These are phyloP conservation scores for Phylloporus sp. DNA, from an alignment of 1,284 basidiomycete species.

Conservation along the genomic window DNA sequence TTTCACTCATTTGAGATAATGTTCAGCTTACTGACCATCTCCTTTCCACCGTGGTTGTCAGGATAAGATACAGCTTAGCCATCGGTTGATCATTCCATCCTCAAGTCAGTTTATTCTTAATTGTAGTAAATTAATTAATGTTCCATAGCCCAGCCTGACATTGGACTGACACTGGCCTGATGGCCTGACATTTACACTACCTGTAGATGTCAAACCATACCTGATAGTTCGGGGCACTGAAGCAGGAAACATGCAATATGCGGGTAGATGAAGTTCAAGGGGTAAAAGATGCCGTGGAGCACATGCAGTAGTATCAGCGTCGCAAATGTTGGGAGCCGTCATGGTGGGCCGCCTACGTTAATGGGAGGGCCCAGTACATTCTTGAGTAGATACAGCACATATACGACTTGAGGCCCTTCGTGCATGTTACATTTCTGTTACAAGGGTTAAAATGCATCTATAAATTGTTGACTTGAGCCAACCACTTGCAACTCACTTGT, in stretches of 20 bases:
- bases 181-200: too few species aligned
- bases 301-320: slow-evolving; percentile 73
- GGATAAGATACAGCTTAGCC: too few species aligned
- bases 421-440: slow-evolving; percentile 70
- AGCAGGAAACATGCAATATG: slow-evolving; percentile 59
- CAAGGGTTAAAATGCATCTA: slow-evolving; percentile 6
- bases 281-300: slow-evolving; percentile 55
- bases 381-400: slow-evolving; percentile 77
- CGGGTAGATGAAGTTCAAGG: slow-evolving; percentile 60
- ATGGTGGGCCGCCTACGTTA: slow-evolving; percentile 44
- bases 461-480: background rate
- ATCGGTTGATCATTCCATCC: too few species aligned
- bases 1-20: too few species aligned
- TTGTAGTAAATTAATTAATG: too few species aligned
- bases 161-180: too few species aligned
- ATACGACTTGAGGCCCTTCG: slow-evolving; percentile 78
- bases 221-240: slow-evolving; percentile 60
- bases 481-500: slow-evolving; percentile 47
- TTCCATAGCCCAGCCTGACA: too few species aligned
- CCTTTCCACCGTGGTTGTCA: too few species aligned
- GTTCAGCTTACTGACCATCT: too few species aligned
- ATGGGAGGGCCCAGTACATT: slow-evolving; percentile 54
- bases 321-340: slow-evolving; percentile 73
- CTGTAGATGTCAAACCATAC: too few species aligned
- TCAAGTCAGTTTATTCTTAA: too few species aligned